These are phyloP conservation scores for Solanum tarapatanum DNA, from an alignment of 257 asterid species.

Conservation along the genomic window DNA sequence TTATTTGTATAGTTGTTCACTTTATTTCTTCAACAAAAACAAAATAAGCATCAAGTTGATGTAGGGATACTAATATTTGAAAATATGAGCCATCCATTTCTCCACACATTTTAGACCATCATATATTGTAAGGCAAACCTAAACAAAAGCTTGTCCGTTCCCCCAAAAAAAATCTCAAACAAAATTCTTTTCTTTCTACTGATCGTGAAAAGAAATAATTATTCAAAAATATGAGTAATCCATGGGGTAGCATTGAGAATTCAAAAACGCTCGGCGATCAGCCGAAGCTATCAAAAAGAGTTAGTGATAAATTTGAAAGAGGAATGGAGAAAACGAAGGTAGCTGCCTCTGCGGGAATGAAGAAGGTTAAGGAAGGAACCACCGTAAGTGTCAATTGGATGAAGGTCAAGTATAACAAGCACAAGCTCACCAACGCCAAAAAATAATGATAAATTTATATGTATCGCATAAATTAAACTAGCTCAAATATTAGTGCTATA, in stretches of 20 bases:
- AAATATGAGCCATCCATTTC: background rate
- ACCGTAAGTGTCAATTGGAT: conserved; percentile 35
- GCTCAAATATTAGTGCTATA: background rate
- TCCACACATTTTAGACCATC: background rate
- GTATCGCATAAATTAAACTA: too few species aligned
- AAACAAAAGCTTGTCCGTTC: background rate
- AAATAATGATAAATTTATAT: background rate
- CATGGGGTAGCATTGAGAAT: conserved; percentile 5
- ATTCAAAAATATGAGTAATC: conserved; percentile 1
- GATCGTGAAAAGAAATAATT: background rate
- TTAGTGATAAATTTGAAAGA: conserved; percentile 21
- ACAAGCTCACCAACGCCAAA: conserved; percentile 14
- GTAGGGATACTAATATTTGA: background rate
- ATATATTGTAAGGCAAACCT: background rate
- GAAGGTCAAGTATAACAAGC: conserved; percentile 33
- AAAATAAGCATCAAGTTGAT: background rate
- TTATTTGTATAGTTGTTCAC: too few species aligned
- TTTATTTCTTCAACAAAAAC: too few species aligned
- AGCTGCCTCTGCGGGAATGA: conserved; percentile 19
- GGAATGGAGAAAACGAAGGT: conserved; percentile 49
- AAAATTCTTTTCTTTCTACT: background rate
- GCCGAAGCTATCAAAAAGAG: conserved; percentile 15
- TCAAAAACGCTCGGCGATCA: conserved; percentile 14
- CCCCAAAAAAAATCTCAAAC: background rate
- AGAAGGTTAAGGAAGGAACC: conserved; percentile 46